phyloP scores from a whole-genome alignment of 2,329 filamentous ascomycete species.

The Septoria linicola region DNA sequence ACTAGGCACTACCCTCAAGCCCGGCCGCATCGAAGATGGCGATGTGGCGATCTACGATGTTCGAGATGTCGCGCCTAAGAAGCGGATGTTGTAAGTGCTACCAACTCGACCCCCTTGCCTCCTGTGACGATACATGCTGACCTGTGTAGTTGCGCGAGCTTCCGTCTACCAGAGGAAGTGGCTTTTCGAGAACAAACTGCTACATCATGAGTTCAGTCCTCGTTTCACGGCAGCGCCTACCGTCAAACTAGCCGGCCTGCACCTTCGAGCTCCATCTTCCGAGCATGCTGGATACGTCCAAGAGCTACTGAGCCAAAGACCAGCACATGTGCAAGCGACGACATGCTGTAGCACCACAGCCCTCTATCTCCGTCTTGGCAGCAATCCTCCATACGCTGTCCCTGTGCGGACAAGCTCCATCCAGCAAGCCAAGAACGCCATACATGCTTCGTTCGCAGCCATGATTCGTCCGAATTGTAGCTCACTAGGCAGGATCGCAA shows the following conservation, averaged over 20 bases:
- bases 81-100: conserved; percentile 71
- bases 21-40: conserved; percentile 53
- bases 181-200: conserved; percentile 47
- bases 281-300: too few species aligned
- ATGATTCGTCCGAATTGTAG: background rate
- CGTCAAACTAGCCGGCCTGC: too few species aligned
- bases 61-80: conserved; percentile 85
- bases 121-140: background rate
- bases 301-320: too few species aligned
- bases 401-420: background rate
- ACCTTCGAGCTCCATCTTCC: too few species aligned
- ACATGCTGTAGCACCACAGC: background rate
- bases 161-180: conserved; percentile 77
- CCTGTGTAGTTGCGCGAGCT: conserved; percentile 67
- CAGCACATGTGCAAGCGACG: too few species aligned
- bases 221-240: too few species aligned
- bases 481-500: background rate
- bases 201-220: background rate
- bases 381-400: background rate
- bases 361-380: background rate
- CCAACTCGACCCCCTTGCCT: too few species aligned
- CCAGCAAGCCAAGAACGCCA: background rate
- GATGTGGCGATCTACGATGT: conserved; percentile 64
- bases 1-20: conserved; percentile 58
- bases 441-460: background rate